phyloP scores from a whole-genome alignment of 352 stramenopile genomes.

The Phytophthora litchii region DNA sequence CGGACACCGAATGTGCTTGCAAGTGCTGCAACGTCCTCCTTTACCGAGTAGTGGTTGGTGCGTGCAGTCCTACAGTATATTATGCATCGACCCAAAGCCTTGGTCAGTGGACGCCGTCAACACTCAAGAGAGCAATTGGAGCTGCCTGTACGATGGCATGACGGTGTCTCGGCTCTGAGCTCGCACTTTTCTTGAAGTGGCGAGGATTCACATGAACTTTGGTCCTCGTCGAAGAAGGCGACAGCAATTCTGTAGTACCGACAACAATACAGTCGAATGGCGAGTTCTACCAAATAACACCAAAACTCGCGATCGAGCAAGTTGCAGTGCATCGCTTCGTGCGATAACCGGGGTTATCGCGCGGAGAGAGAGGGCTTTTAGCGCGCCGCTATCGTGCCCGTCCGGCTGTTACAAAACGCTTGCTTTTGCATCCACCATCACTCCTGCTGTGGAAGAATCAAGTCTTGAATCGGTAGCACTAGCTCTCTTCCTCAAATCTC shows the following conservation, averaged over 20 bases:
- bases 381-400: constrained; percentile 6
- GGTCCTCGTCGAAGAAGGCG: background rate
- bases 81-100: background rate
- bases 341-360: too few species aligned
- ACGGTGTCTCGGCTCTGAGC: constrained; percentile 9
- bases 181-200: constrained; percentile 14
- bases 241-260: background rate
- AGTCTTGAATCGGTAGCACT: constrained; percentile 2
- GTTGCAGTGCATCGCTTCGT: constrained; percentile 4
- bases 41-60: background rate
- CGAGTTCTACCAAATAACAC: background rate
- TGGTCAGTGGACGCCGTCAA: background rate
- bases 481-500: constrained; percentile 10
- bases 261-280: constrained; percentile 1
- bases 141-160: constrained; percentile 27
- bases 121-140: background rate
- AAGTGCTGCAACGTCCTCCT: background rate
- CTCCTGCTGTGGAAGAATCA: background rate
- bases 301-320: background rate
- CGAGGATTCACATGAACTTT: constrained; percentile 10
- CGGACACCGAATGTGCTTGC: background rate
- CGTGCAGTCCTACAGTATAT: background rate
- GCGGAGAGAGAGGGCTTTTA: constrained; percentile 10
- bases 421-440: too few species aligned
- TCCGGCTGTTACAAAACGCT: background rate